Conservation (phyloP, 1,139 yeast genomes). For the Arxiozyma heterogenica region DNA sequence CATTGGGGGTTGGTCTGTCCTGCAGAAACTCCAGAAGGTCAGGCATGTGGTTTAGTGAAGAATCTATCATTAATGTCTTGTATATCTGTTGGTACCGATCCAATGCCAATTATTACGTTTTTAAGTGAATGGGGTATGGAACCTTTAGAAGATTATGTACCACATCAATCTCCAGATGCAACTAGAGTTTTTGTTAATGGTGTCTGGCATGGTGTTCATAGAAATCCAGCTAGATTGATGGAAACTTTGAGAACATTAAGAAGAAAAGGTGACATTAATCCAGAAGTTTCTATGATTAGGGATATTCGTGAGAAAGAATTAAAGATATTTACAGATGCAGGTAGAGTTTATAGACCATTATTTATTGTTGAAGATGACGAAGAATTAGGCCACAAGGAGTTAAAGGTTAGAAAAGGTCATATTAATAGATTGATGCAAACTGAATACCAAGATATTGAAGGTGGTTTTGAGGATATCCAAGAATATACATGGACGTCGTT, state of each 20-base stretch:
- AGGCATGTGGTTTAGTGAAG: constrained; percentile 98
- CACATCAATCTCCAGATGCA: constrained; percentile 83
- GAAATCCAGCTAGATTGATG: constrained; percentile 86
- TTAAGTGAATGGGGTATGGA: constrained; percentile 99
- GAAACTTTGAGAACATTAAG: constrained; percentile 86
- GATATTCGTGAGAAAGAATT: constrained; percentile 95
- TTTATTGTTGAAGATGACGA: constrained; percentile 84
- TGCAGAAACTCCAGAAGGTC: constrained; percentile 99
- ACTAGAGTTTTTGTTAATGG: constrained; percentile 96
- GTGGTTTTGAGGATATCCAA: constrained; percentile 48
- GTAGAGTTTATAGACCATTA: constrained; percentile 92
- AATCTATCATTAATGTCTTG: constrained; percentile 93
- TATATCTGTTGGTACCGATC: constrained; percentile 95
- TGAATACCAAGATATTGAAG: constrained; percentile 46
- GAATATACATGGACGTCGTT: constrained; percentile 79
- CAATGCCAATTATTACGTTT: constrained; percentile 87
- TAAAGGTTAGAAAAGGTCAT: constrained; percentile 77
- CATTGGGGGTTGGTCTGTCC: constrained; percentile 99
- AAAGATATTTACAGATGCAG: constrained; percentile 95
- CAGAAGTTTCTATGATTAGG: constrained; percentile 93
- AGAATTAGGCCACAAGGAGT: constrained; percentile 61
- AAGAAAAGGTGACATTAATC: constrained; percentile 90
- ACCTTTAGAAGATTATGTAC: constrained; percentile 91
- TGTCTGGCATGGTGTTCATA: constrained; percentile 98
- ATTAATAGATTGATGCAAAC: constrained; percentile 59